Percentiles rank a stretch among this genome's conserved stretches.
Conservation (phyloP, 2,329 filamentous ascomycete species). For the Paecilomyces formosus region DNA sequence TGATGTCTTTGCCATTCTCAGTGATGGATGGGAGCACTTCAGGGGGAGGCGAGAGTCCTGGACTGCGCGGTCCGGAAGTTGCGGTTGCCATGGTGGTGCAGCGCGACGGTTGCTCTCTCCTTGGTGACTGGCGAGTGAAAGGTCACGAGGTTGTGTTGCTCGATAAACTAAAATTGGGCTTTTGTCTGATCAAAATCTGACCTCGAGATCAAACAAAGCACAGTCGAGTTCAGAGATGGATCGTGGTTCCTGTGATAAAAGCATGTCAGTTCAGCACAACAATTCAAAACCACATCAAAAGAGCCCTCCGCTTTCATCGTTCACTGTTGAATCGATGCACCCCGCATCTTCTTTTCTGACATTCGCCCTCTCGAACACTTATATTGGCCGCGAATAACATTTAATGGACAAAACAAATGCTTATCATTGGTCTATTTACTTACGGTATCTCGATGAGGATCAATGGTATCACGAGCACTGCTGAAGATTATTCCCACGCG, state of each 20-base stretch:
- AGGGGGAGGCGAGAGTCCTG: slow-evolving; percentile 22
- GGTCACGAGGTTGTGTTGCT: neutral
- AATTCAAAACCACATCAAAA: neutral
- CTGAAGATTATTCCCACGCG: neutral
- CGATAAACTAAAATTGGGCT: neutral
- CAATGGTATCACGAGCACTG: too few relatives aligned
- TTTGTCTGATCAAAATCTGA: slow-evolving; percentile 13
- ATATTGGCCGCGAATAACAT: neutral
- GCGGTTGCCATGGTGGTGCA: slow-evolving; percentile 23
- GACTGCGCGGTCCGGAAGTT: slow-evolving; percentile 29
- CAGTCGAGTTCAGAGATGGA: neutral
- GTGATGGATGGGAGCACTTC: slow-evolving; percentile 27
- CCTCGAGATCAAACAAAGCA: neutral
- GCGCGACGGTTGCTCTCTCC: slow-evolving; percentile 11
- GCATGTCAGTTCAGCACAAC: neutral
- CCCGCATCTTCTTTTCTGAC: neutral
- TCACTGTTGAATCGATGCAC: neutral
- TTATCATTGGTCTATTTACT: neutral
- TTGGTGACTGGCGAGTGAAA: slow-evolving; percentile 12
- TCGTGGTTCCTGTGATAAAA: neutral
- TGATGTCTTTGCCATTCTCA: slow-evolving; percentile 23
- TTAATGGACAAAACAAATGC: neutral
- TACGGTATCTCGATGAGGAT: neutral
- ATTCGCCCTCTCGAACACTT: neutral
- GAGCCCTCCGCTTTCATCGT: neutral